These are phyloP conservation scores for Bimuria novae-zelandiae DNA, from an alignment of 2,329 filamentous ascomycete species.

Conservation along the genomic window DNA sequence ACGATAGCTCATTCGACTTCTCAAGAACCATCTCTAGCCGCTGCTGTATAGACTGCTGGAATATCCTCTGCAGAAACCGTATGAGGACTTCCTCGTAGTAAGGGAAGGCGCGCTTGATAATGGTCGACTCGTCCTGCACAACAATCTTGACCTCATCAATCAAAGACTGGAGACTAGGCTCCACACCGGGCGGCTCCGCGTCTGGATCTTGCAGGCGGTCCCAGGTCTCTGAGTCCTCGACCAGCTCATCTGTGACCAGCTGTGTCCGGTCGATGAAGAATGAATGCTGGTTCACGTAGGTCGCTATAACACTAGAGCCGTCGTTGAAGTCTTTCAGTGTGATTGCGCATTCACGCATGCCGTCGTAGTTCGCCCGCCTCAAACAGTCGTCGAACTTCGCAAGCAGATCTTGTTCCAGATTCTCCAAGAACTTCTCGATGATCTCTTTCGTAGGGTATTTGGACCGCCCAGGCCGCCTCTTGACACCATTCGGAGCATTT, in stretches of 20 bases:
- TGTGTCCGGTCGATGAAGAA: slow-evolving; percentile 98
- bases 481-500: slow-evolving; percentile 56
- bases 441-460: slow-evolving; percentile 77
- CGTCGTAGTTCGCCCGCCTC: slow-evolving; percentile 90
- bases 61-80: slow-evolving; percentile 93
- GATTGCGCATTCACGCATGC: slow-evolving; percentile 96
- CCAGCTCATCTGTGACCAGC: slow-evolving; percentile 83
- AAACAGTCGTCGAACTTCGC: slow-evolving; percentile 99
- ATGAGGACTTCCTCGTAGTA: slow-evolving; percentile 93
- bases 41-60: slow-evolving; percentile 97
- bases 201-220: slow-evolving; percentile 94
- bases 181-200: slow-evolving; percentile 85
- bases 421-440: slow-evolving; percentile 96
- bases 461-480: slow-evolving; percentile 43
- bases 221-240: slow-evolving; percentile 74
- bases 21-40: slow-evolving; percentile 93
- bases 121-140: slow-evolving; percentile 94
- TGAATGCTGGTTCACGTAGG: slow-evolving; percentile 98
- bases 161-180: slow-evolving; percentile 87
- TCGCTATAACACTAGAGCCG: slow-evolving; percentile 89
- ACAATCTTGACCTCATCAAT: slow-evolving; percentile 94
- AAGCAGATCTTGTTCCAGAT: slow-evolving; percentile 89
- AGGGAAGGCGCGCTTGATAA: slow-evolving; percentile 95
- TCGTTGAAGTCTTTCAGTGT: slow-evolving; percentile 96
- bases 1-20: slow-evolving; percentile 90